phyloP scores from a whole-genome alignment of 345 rosid species.

The Moricandia moricandioides region DNA sequence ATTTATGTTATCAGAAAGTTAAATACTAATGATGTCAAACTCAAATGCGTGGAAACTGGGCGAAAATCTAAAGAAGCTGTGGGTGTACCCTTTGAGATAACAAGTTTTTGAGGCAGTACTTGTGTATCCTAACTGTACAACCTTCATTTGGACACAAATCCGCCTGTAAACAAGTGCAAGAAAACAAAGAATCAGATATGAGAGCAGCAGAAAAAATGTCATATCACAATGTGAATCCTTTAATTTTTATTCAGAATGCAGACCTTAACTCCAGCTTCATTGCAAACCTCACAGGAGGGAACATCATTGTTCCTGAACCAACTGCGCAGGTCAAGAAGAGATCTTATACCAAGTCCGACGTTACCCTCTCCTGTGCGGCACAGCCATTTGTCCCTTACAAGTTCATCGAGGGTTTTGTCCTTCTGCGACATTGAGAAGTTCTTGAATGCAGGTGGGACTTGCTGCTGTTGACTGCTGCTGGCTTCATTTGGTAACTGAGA shows the following conservation, averaged over 20 bases:
- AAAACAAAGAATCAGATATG: conserved; percentile 9
- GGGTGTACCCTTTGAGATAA: conserved; percentile 49
- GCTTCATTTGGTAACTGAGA: conserved; percentile 44
- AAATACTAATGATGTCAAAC: not conserved
- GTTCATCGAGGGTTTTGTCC: conserved; percentile 73
- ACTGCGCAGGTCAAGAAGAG: conserved; percentile 81
- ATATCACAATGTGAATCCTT: not conserved
- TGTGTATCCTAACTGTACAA: conserved; percentile 67
- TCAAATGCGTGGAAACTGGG: not conserved
- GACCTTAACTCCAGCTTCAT: conserved; percentile 90
- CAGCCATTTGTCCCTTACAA: conserved; percentile 77
- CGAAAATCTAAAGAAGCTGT: not conserved
- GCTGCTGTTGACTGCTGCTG: conserved; percentile 37
- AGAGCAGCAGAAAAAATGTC: not conserved
- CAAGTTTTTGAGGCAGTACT: conserved; percentile 68
- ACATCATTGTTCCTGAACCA: conserved; percentile 69
- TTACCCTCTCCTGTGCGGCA: conserved; percentile 53
- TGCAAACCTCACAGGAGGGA: conserved; percentile 86
- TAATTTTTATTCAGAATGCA: conserved; percentile 7
- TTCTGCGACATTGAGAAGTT: conserved; percentile 80
- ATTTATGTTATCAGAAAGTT: not conserved
- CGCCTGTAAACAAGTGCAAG: conserved; percentile 50
- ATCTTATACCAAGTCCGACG: conserved; percentile 75
- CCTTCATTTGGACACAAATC: conserved; percentile 62
- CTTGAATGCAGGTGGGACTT: conserved; percentile 67